Percentiles rank a stretch among this genome's conserved stretches.
These are phyloP conservation scores for Mortierella sp. DNA, from an alignment of 371 early-diverging fungal species.

Conservation along the genomic window DNA sequence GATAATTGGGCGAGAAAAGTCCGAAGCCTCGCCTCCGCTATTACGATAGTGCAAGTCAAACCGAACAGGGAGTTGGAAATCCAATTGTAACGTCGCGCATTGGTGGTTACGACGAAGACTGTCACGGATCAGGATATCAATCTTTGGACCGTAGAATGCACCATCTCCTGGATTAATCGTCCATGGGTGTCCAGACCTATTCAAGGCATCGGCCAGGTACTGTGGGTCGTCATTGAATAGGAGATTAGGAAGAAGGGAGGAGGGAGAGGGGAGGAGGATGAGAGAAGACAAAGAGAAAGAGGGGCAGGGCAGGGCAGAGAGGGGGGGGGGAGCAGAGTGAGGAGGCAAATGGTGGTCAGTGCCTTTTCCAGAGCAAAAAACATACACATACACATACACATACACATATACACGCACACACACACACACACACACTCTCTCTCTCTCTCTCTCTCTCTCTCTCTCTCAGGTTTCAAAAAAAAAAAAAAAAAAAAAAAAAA, in stretches of 20 bases:
- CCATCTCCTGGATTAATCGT: slow-evolving; percentile 97
- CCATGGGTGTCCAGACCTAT: slow-evolving; percentile 83
- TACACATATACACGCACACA: no score
- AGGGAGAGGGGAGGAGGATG: no score
- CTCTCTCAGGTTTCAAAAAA: slow-evolving; percentile 2
- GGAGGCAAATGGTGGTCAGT: no score
- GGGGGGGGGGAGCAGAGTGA: no score
- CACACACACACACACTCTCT: no score
- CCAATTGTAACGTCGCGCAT: slow-evolving; percentile 99
- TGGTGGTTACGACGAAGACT: slow-evolving; percentile 93
- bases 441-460: no score
- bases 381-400: no score
- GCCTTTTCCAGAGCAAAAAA: no score
- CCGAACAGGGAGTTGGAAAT: slow-evolving; percentile 95
- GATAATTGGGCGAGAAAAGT: slow-evolving; percentile 93
- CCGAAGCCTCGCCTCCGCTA: slow-evolving; percentile 54
- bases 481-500: background rate
- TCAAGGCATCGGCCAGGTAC: slow-evolving; percentile 78
- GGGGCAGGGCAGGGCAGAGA: background rate
- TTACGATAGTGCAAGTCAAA: slow-evolving; percentile 92
- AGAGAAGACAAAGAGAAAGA: background rate
- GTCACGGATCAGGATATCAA: slow-evolving; percentile 97
- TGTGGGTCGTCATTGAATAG: background rate
- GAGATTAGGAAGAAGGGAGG: no score
- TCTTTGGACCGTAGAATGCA: slow-evolving; percentile 99